Base-by-base conservation (phyloP, 2,329 filamentous ascomycete species). In the Teratosphaeria pseudoeucalypti region DNA sequence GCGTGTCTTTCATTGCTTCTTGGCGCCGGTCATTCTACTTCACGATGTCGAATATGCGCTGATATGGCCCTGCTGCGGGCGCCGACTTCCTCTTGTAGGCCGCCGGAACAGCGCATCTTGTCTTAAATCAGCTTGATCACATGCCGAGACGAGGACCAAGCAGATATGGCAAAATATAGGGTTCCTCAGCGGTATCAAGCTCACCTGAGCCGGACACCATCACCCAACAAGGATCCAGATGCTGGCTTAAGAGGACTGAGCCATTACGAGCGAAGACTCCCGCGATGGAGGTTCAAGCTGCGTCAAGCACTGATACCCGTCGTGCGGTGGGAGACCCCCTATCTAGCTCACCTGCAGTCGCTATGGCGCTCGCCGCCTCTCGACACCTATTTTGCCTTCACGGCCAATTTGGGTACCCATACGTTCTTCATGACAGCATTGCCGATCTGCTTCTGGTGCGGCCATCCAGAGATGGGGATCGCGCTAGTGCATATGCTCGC, bases 401-500 rank as follows among this genome's bases (percentile, higher is more conserved):
- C 92, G 0, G 94, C 94, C 64, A 99, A 97, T 74, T 83, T 97
- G 58, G 90, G 94, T 65, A 99, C 94, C 0, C 94, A 99, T 76
- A 99, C 94, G 0, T 97, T 96, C 78, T 99, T 96, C 80, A 97
- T 97, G 92, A 82, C 96, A 66, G 88, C 90, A 60, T 78, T 99
- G 69, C 94, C 94, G 6, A 90, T 97, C 65, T 82, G 96, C 67
- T 97, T 97, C 78, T 99, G 94, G 94, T 96, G 90, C 70, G 92
- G 92, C 58, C 89, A 92, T 75, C 86, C 88, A 52, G 85, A 82
- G 63, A 83, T 95, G 65, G 94, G 90, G 58, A 88, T 94, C 78
- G 92, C 87, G 54, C 71, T 76, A 65, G 75, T 76, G 49, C 75
- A 83, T 76, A 81, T 81, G 85, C 82, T 88, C 74, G 85, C 85